Evolutionary conservation across 768 basidiomycete genomes (phyloP), one percentile per base, ranked within the genome.

Genomic region (Amanita polypyramis): DNA sequence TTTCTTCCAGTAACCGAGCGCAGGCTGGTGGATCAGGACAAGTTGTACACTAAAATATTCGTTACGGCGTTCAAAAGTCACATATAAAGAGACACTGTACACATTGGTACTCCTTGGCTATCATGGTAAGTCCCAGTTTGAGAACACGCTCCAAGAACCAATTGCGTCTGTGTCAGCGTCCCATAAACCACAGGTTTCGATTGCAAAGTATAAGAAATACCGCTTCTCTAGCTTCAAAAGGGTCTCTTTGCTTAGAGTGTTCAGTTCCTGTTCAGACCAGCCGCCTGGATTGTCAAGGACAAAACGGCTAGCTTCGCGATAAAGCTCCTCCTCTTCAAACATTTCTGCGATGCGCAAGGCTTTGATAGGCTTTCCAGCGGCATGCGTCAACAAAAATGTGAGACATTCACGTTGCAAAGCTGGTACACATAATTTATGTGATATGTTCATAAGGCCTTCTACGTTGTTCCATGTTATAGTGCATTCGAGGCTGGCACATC

Each of bases 381-480:
- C 93, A 55, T 94, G 91, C 0, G 89, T 90, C 39, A 96, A 76
- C 25, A 97, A 75, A 65, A 96, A 97, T 2, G 77, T 79, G 25
- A 88, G 74, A 62, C 91, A 95, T 58, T 88, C 80, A 36, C 76
- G 75, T 58, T 90, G 86, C 34, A 96, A 71, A 2, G 85, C 69
- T 1, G 87, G 82, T 4, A 89, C 86, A 52, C 85, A 86, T 47
- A 95, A 79, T 59, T 92, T 94, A 64, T 88, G 81, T 2, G 90
- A 82, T 17, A 95, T 84, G 58, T 93, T 89, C 79, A 93, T 85
- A 35, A 91, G 74, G 34, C 84, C 83, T 56, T 90, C 91, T 21
- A 91, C 94, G 61, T 96, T 96, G 56, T 89, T 87, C 90, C 93
- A 97, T 0, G 89, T 85, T 46, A 95, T 92, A 7, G 88, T 88